These are phyloP conservation scores for Cinchona pubescens DNA, from an alignment of 257 asterid species.

Conservation along the genomic window DNA sequence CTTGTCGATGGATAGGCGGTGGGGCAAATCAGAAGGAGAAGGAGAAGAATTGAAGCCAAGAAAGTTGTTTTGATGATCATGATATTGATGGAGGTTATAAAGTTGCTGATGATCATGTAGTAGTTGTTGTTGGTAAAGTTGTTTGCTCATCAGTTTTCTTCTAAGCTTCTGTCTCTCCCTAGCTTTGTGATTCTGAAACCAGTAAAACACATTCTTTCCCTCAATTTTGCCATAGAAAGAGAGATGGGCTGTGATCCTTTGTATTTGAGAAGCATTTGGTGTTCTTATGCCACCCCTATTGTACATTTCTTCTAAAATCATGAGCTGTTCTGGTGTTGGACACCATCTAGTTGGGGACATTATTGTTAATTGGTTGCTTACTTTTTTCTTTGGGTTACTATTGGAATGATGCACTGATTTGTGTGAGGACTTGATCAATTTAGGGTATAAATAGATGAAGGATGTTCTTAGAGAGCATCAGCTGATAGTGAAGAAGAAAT, in stretches of 20 bases:
- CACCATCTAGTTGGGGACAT: constrained; percentile 76
- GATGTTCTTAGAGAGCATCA: background rate
- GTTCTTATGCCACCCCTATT: constrained; percentile 57
- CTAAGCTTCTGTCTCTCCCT: constrained; percentile 78
- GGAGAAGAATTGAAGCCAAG: constrained; percentile 14
- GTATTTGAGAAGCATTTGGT: constrained; percentile 69
- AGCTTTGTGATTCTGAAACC: constrained; percentile 92
- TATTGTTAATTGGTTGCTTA: background rate
- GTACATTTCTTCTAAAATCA: constrained; percentile 78
- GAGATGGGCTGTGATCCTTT: constrained; percentile 65
- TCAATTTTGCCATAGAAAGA: constrained; percentile 63
- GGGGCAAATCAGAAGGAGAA: background rate
- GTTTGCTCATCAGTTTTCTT: constrained; percentile 45
- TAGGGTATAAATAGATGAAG: constrained; percentile 40
- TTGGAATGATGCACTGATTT: constrained; percentile 11
- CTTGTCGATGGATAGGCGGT: constrained; percentile 15
- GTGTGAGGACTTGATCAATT: constrained; percentile 1
- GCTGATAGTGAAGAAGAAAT: background rate
- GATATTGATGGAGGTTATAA: constrained; percentile 19
- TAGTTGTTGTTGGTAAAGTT: constrained; percentile 30
- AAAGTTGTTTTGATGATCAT: constrained; percentile 7
- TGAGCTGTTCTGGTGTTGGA: constrained; percentile 77
- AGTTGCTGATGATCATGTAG: constrained; percentile 17
- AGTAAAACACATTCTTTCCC: constrained; percentile 78
- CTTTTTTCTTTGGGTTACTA: background rate